phyloP scores from a whole-genome alignment of 768 basidiomycete genomes.

The Royoungia palumana region DNA sequence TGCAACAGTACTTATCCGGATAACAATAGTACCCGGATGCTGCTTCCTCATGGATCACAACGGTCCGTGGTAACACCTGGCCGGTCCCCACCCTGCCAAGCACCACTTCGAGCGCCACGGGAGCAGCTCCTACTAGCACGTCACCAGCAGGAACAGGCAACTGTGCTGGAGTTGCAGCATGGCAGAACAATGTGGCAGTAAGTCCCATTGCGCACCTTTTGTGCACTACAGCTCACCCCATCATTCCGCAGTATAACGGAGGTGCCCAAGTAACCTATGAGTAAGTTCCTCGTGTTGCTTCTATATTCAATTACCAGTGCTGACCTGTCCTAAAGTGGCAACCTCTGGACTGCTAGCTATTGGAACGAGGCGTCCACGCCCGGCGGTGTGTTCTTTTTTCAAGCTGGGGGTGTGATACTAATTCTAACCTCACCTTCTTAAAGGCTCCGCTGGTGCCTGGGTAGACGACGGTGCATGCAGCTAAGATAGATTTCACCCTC shows the following conservation, averaged over 20 bases:
- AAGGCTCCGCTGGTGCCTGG: neutral
- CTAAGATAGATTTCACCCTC: too few relatives aligned
- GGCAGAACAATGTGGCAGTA: neutral
- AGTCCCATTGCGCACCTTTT: neutral
- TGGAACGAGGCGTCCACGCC: constrained; percentile 1
- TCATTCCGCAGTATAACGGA: neutral
- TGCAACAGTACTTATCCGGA: neutral
- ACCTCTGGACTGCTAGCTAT: constrained; percentile 5
- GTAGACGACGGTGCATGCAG: neutral
- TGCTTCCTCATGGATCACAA: constrained; percentile 32
- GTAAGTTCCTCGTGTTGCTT: neutral
- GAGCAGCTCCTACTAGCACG: neutral
- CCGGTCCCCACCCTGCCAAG: neutral
- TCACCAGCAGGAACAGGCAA: neutral
- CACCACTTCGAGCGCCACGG: neutral
- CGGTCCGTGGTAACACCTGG: constrained; percentile 3
- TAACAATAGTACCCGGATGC: constrained; percentile 34
- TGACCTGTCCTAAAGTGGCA: neutral
- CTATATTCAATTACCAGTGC: neutral
- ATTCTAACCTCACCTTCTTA: neutral
- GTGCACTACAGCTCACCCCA: neutral
- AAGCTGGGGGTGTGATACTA: neutral
- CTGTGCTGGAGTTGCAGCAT: neutral
- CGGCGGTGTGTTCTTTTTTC: neutral
- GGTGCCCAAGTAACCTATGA: neutral